Evolutionary conservation across 2,329 filamentous ascomycete genomes (phyloP), one percentile per base, ranked within the genome.

Genomic region (Cryphonectria parasitica): DNA sequence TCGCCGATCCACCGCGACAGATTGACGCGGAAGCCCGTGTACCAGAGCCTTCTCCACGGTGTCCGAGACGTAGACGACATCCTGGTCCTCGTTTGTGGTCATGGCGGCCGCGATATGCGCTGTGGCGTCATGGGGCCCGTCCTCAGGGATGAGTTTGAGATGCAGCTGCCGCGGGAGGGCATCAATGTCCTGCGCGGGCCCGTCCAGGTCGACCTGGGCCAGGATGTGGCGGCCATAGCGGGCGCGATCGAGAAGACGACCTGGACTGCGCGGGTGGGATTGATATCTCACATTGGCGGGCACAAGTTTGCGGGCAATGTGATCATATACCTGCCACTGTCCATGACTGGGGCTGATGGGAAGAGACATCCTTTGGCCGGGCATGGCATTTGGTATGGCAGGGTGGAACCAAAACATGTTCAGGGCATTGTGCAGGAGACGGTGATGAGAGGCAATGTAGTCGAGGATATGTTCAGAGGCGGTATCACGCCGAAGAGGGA

Each of bases 291-390:
- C 76, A 90, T 97, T 67, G 92, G 93, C 0, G 93, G 93, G 0
- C 93, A 97, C 80, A 95, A 94, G 78, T 95, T 91, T 78, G 93
- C 93, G 0, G 93, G 93, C 1, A 97, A 97, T 78, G 88, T 95
- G 49, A 94, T 96, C 64, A 81, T 96, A 1, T 96, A 96, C 76
- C 78, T 96, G 6, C 93, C 93, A 5, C 91, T 90, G 0, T 77
- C 76, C 0, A 71, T 83, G 73, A 83, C 77, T 72, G 79, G 77
- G 3, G 75, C 70, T 41, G 81, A 80, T 4, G 85, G 83, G 5
- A 74, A 80, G 72, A 73, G 75, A 13, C 89, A 92, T 77, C 84
- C 88, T 5, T 79, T 95, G 66, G 88, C 87, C 0, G 92, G 92
- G 0, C 88, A 88, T 76, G 92, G 92, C 0, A 87, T 96, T 2